Percentiles rank a stretch among this genome's conserved stretches.
Evolutionary conservation across 2,329 filamentous ascomycete genomes (phyloP).

Genomic region (Aspergillus fumigatus): DNA sequence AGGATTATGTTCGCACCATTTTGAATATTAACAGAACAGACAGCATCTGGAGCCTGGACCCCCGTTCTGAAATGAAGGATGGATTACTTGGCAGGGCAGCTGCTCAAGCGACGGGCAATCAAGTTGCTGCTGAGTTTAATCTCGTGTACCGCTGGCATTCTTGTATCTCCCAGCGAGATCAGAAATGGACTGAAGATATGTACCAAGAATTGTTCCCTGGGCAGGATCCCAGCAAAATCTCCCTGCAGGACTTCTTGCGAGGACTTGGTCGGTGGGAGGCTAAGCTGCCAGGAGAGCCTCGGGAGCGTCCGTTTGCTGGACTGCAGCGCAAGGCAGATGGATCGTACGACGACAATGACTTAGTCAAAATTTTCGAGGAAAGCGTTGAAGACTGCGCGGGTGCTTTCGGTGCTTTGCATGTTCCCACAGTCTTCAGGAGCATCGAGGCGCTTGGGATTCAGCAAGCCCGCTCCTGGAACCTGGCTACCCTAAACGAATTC

Average conservation of each 20-base stretch:
- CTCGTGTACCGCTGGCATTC: slow-evolving; percentile 64
- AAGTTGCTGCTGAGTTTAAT: slow-evolving; percentile 66
- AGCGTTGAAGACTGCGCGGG: slow-evolving; percentile 60
- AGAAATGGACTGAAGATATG: slow-evolving; percentile 57
- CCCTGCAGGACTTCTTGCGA: slow-evolving; percentile 35
- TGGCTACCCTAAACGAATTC: slow-evolving; percentile 57
- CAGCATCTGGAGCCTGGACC: slow-evolving; percentile 60
- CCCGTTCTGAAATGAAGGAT: slow-evolving; percentile 55
- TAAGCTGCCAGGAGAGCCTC: slow-evolving; percentile 41
- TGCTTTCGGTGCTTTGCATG: slow-evolving; percentile 55
- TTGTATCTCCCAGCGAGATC: slow-evolving; percentile 56
- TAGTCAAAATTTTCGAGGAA: slow-evolving; percentile 52
- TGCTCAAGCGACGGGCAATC: slow-evolving; percentile 58
- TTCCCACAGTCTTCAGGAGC: slow-evolving; percentile 54
- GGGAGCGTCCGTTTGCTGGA: slow-evolving; percentile 46
- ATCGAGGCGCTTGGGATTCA: slow-evolving; percentile 62
- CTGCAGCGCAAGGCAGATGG: slow-evolving; percentile 48
- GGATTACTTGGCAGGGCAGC: slow-evolving; percentile 43
- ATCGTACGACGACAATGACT: slow-evolving; percentile 54
- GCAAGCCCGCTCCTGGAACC: slow-evolving; percentile 58
- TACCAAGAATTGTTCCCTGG: slow-evolving; percentile 47
- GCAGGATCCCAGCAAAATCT: slow-evolving; percentile 32
- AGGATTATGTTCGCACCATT: slow-evolving; percentile 60
- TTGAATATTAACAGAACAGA: slow-evolving; percentile 56
- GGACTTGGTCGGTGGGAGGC: slow-evolving; percentile 41